Percentiles rank a stretch among this genome's conserved stretches.
phyloP scores from a whole-genome alignment of 164 flowering plant species.

The Annona squamosa region DNA sequence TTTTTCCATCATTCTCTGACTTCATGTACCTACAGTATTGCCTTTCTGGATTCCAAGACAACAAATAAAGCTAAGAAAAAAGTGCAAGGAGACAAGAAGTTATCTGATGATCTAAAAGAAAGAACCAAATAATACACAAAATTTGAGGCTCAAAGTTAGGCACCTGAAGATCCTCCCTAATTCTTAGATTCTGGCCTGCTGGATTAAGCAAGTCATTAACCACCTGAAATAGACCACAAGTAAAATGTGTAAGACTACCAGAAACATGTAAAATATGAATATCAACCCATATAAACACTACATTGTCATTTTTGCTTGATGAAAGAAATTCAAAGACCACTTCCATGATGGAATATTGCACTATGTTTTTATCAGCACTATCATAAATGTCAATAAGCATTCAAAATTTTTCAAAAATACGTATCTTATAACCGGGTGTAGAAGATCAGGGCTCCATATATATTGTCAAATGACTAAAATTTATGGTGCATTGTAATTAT shows the following conservation, averaged over 20 bases:
- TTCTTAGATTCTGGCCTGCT: constrained; percentile 88
- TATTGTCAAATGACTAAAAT: no score
- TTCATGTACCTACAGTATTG: no score
- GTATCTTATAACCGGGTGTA: no score
- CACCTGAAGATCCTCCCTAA: constrained; percentile 95
- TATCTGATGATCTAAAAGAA: neutral
- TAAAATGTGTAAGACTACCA: neutral
- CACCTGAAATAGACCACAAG: constrained; percentile 50
- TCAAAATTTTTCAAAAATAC: no score
- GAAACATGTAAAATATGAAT: neutral
- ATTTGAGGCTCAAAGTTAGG: constrained; percentile 2
- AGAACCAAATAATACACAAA: neutral
- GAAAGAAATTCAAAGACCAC: neutral
- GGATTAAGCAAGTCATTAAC: constrained; percentile 96
- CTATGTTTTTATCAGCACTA: no score
- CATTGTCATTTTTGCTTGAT: neutral
- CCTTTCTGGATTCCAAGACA: no score
- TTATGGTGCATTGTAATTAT: no score
- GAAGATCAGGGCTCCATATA: no score
- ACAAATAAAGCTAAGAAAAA: neutral
- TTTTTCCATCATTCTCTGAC: no score
- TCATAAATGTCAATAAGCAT: no score
- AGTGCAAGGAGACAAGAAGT: neutral
- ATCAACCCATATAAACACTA: constrained; percentile 2
- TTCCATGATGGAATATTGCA: no score